Evolutionary conservation across 1,139 yeast species (phyloP), one percentile per base, ranked within the genome.

Genomic region (Ogataea hybrid): DNA sequence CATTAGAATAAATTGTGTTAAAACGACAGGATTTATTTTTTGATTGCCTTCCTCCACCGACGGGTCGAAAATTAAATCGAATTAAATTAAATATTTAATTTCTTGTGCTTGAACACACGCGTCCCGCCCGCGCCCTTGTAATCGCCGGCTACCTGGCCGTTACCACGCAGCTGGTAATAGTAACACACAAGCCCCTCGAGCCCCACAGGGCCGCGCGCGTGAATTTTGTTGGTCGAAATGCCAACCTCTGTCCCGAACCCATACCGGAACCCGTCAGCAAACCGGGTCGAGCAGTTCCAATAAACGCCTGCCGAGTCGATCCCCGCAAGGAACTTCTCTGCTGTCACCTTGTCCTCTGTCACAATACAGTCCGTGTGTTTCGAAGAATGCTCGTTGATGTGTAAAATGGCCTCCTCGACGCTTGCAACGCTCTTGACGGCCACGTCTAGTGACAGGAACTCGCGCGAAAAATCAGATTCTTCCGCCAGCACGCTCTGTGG

Each of bases 241-340:
- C 99, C 99, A 22, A 94, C 98, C 64, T 94, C 99, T 6, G 98
- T 84, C 41, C 99, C 99, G 61, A 94, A 92, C 0, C 99, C 99
- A 60, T 89, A 94, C 61, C 98, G 78, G 71, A 88, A 92, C 2
- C 99, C 99, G 65, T 94, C 99, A 8, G 98, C 97, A 67, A 94
- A 94, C 59, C 99, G 75, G 2, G 97, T 88, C 8, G 96, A 85
- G 39, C 95, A 90, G 61, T 94, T 94, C 97, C 97, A 90, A 69
- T 88, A 94, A n/a, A 92, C 96, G 43, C 97, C 97, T 2, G 97
- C 85, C 5, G 97, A 86, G 63, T 94, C 98, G 32, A 94, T 77
- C 22, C 90, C 95, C 62, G 82, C 81, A 57, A 90, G 65, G 67
- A 92, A 94, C 47, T 65, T 65, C 35, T 86, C 84, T 0, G 98